Base-by-base conservation (phyloP, 768 basidiomycete species). In the Lentinus tigrinus region DNA sequence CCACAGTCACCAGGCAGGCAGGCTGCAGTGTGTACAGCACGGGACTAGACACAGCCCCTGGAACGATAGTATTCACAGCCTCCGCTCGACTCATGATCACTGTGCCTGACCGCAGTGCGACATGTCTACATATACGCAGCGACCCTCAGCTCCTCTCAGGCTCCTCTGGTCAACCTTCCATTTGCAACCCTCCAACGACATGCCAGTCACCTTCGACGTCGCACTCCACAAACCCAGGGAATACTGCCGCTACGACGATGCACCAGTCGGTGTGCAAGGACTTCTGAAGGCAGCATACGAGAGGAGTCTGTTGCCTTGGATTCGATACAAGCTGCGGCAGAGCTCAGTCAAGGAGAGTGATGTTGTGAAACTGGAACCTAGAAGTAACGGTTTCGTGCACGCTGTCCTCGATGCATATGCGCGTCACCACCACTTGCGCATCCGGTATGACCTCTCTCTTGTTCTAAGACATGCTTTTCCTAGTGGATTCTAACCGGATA, bases 371-470 rank as follows among this genome's bases (percentile, higher is more conserved):
- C 36, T 57, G 10, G 14, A 11, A 6, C 48, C 56, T 0, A 17
- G 27, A 39, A 52, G 39, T 39, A 54, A 46, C 13, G 53, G 43
- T 5, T 54, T 46, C 13, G 53, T 37, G 24, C 44, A 47, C 21
- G 36, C 51, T 2, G 51, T 52, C 6, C n/a, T 52, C 21, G 50
- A 58, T 9, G 57, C 57, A 34, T 58, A 58, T 27, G 51, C 31
- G 8, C 13, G 36, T 1, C 57, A 58, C 28, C 51, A 46, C 3
- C 57, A 58, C 24, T 28, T 58, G 39, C 26, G 23, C 10, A 52
- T 58, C 14, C 50, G 57, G 57, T 58, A 31, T 7, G 11, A 7
- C 31, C 6, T 31, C 31, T 6, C 11, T 31, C 31, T 11, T n/a
- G n/a, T 24, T 5, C 47, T 23, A 14, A n/a, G n/a, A 3, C 9